Base-by-base conservation (phyloP, 306 rosid genomes). In the Mimosa bimucronata region DNA sequence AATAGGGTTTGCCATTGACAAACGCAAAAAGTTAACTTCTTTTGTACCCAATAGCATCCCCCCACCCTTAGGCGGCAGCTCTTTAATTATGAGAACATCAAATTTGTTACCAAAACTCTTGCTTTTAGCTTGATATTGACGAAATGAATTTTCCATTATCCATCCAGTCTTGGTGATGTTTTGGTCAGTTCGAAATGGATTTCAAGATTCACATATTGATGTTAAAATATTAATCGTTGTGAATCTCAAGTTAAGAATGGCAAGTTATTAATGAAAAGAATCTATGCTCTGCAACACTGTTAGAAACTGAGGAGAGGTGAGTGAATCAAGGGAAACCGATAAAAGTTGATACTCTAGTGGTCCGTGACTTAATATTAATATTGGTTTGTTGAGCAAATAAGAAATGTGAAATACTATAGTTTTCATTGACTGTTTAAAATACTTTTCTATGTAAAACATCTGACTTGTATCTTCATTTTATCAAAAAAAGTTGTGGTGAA, bases 11-110 rank as follows among this genome's bases (percentile, higher is more conserved):
- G 66, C 38, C 64, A 50, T 77, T 72, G 16, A 25, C 16, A 18
- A 52, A 25, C 29, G 19, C 23, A 34, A 34, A 64, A 2, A 55
- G 29, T 18, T 29, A 15, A 19, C 71, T 73, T 69, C 62, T 55
- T n/a, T 69, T 86, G 87, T 79, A 76, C 50, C 58, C 80, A 72
- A 26, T 71, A 73, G 58, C 50, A 78, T 62, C 84, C 69, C 74
- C 64, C 74, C 21, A 23, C 60, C 28, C 41, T 31, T 81, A 69
- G 88, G 71, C 67, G 74, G 71, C 62, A 82, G 55, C 69, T 40
- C 58, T 38, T 66, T 37, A 50, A 50, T 52, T 11, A 50, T 38
- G 67, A 67, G 58, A 38, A 78, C 57, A 19, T 26, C 15, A 68
- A 23, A 66, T 11, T 31, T 77, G 74, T 77, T 21, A 77, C 53